Base-by-base conservation (phyloP, 177 flowering plant species). In the Vitis hybrid region DNA sequence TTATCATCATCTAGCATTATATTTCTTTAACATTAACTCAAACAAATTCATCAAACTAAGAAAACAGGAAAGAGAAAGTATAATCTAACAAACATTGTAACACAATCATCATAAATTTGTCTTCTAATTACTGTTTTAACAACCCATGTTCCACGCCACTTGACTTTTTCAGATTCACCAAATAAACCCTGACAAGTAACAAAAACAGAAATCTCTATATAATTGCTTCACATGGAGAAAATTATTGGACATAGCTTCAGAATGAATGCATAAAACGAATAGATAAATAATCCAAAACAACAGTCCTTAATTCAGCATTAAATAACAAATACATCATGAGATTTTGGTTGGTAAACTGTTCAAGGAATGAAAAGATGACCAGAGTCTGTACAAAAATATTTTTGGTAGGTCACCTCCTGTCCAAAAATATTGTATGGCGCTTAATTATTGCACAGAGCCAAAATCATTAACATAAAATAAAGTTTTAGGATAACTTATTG, bases 101-200 rank as follows among this genome's bases (percentile, higher is more conserved):
- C 78, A 49, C 86, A 82, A 19, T 76, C 55, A 15, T 76, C 55
- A 15, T 67, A 23, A 12, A 79, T 80, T 12, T 74, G 77, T 72
- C 82, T 81, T 74, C 70, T 74, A 30, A 87, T 79, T 32, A 78
- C 75, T 55, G 91, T 85, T 70, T 83, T 85, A 9, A 85, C 82
- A 51, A 87, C 89, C 89, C 89, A 85, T 39, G 85, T 87, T 80
- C 91, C 91, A 55, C 83, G 83, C 88, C 91, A 87, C 72, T 87
- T 85, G 57, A 85, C 89, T 77, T 67, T 85, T 51, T 74, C 72
- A 56, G 88, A 87, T 72, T 81, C 80, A 2, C 91, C 89, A 69
- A 71, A 81, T 23, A 66, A 68, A 30, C 91, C 87, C 88, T 87
- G 74, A 14, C 45, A 62, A 64, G 21, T 55, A 64, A 39, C 18